Percentiles rank a stretch among this genome's conserved stretches.
Evolutionary conservation across 768 basidiomycete species (phyloP).

Genomic region (Mycena kentingensis): DNA sequence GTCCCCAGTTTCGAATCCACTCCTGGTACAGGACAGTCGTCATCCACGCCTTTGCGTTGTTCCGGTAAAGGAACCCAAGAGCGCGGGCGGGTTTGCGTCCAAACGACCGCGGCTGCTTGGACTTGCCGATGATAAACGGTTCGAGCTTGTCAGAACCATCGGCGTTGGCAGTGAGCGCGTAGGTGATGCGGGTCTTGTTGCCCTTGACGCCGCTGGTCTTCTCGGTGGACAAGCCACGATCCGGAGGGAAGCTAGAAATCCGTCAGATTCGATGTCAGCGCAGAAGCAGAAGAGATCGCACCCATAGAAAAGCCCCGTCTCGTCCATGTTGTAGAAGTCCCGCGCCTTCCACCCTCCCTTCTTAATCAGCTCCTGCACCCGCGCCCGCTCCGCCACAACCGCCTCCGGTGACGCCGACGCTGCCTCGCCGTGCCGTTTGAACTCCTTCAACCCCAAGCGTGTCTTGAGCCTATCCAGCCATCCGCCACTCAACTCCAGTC

Average conservation of each 20-base stretch:
- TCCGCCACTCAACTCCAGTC: slow-evolving; percentile 36
- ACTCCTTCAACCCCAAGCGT: slow-evolving; percentile 26
- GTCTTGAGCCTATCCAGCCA: slow-evolving; percentile 35
- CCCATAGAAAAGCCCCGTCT: slow-evolving; percentile 38
- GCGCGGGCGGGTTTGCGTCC: slow-evolving; percentile 30
- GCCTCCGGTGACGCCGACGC: slow-evolving; percentile 27
- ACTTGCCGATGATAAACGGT: slow-evolving; percentile 37
- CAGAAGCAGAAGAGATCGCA: slow-evolving; percentile 17
- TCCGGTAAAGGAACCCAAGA: slow-evolving; percentile 37
- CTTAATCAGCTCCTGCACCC: slow-evolving; percentile 31
- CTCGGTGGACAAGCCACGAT: slow-evolving; percentile 8
- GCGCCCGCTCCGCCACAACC: slow-evolving; percentile 28
- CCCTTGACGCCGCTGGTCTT: slow-evolving; percentile 9
- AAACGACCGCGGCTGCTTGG: slow-evolving; percentile 31
- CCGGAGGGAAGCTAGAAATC: slow-evolving; percentile 7
- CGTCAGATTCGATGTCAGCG: neutral
- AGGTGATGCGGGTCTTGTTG: slow-evolving; percentile 13
- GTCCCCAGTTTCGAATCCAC: slow-evolving; percentile 29
- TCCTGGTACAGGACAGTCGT: slow-evolving; percentile 34
- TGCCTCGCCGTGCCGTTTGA: slow-evolving; percentile 38
- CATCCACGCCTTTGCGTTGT: slow-evolving; percentile 45
- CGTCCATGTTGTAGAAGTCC: slow-evolving; percentile 42
- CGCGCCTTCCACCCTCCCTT: slow-evolving; percentile 27
- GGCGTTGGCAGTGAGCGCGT: slow-evolving; percentile 36
- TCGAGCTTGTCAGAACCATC: slow-evolving; percentile 35